Evolutionary conservation across 2,329 filamentous ascomycete genomes (phyloP), one percentile per base, ranked within the genome.

Genomic region (Alternaria hordeiaustralica): DNA sequence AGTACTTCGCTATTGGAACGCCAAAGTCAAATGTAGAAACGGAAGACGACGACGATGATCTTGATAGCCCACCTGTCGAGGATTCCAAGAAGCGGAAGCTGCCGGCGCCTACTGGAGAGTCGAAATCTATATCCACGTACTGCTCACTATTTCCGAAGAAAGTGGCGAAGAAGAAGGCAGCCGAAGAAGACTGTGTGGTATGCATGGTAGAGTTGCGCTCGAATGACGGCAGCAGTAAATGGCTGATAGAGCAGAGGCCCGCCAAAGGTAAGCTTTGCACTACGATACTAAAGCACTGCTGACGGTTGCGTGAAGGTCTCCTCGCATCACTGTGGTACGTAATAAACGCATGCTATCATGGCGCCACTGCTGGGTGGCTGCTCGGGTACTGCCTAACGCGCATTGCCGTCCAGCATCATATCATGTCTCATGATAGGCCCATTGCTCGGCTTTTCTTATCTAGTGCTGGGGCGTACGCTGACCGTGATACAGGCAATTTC

Each of bases 71-170:
- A 7, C 28, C 41, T 12, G 21, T 25, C 11, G 59, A 66, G 10
- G 58, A 56, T 7, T 56, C 70, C 2, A 73, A 64, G 21, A 78
- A 78, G 57, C 70, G 72, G 13, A 78, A 76, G 61, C n/a, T 57
- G 6, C 28, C 67, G n/a, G 41, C 58, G 15, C 50, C 55, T 26
- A 51, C 55, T 20, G 28, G 57, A 9, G 51, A 63, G 3, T 36
- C 60, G 11, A 74, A 69, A 28, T 67, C 65, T 4, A 61, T 73
- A 21, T 46, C 65, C 10, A 60, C 62, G 9, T 79, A 79, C 55
- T 78, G 77, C 57, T 72, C 78, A 2, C 72, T 79, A 12, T 80
- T 78, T 46, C 78, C 78, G 1, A 78, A 78, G 53, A 79, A 76
- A 36, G 65, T 71, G 0, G 68, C 72, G 23, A 80, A 78, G 63